Conservation (phyloP, 441 rosid genomes). For the Sinapis alba region DNA sequence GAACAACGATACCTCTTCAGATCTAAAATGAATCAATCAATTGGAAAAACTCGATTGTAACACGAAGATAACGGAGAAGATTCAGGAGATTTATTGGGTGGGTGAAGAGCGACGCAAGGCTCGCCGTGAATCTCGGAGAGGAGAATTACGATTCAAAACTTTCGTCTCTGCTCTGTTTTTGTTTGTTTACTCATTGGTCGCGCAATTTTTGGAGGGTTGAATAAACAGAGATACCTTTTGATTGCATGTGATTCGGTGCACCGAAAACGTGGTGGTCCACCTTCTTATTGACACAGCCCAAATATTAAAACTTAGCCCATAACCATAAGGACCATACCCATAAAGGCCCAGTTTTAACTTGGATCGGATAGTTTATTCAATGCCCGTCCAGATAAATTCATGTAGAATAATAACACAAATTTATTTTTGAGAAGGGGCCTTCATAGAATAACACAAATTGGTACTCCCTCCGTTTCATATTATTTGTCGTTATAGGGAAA, state of each 20-base stretch:
- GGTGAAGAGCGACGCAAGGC: conserved; percentile 6
- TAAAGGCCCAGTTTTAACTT: neutral
- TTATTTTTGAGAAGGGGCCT: too few relatives aligned
- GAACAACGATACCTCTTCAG: neutral
- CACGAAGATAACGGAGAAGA: conserved; percentile 20
- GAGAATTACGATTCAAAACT: conserved; percentile 24
- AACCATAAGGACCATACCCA: neutral
- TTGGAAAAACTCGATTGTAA: neutral
- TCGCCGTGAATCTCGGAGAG: conserved; percentile 28
- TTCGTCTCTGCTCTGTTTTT: conserved; percentile 29
- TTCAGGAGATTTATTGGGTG: conserved; percentile 12
- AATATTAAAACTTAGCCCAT: neutral
- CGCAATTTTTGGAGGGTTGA: conserved; percentile 21
- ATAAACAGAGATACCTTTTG: conserved; percentile 8
- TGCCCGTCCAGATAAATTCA: too few relatives aligned
- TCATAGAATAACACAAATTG: too few relatives aligned
- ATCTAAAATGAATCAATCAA: conserved; percentile 20
- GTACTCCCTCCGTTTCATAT: too few relatives aligned
- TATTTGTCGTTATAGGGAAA: too few relatives aligned
- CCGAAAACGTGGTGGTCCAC: conserved; percentile 22
- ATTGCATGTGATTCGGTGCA: conserved; percentile 28
- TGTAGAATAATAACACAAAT: too few relatives aligned
- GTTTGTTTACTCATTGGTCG: conserved; percentile 24
- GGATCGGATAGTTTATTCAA: neutral
- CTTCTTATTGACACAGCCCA: neutral